Percentiles rank a stretch among this genome's conserved stretches.
Evolutionary conservation across 2,329 filamentous ascomycete species (phyloP).

Genomic region (Pezicula radicicola): DNA sequence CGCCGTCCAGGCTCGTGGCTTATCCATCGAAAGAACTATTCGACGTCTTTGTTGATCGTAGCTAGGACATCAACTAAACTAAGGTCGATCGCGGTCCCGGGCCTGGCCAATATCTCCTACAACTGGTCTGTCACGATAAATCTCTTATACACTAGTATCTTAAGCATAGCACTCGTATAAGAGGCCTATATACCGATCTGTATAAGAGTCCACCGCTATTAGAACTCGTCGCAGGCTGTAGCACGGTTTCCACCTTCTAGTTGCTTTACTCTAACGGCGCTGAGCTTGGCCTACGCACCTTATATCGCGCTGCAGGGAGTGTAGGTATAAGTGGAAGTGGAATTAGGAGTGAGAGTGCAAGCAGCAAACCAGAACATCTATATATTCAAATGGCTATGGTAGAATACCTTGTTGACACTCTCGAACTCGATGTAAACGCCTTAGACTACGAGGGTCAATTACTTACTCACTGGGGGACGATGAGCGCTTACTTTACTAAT

Average conservation of each 20-base stretch:
- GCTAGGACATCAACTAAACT: neutral
- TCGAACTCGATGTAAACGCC: conserved; percentile 3
- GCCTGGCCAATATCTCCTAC: neutral
- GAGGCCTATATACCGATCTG: neutral
- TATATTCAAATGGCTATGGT: conserved; percentile 1
- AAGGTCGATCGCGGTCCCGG: neutral
- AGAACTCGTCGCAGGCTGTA: neutral
- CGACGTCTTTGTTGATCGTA: neutral
- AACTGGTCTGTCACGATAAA: neutral
- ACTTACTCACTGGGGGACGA: neutral
- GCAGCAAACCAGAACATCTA: neutral
- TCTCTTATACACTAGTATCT: neutral
- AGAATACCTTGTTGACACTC: neutral
- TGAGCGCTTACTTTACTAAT: too few species aligned
- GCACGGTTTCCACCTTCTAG: neutral
- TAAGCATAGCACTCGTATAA: neutral
- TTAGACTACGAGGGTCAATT: neutral
- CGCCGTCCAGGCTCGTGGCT: neutral
- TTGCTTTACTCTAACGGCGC: conserved; percentile 1
- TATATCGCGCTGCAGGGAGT: neutral
- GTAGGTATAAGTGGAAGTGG: too few species aligned
- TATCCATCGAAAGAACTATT: neutral
- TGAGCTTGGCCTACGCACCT: neutral
- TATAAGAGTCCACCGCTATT: neutral
- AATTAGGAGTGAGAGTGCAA: too few species aligned